Conservation (phyloP, 2,329 filamentous ascomycete genomes). For the Corinectria fuckeliana region DNA sequence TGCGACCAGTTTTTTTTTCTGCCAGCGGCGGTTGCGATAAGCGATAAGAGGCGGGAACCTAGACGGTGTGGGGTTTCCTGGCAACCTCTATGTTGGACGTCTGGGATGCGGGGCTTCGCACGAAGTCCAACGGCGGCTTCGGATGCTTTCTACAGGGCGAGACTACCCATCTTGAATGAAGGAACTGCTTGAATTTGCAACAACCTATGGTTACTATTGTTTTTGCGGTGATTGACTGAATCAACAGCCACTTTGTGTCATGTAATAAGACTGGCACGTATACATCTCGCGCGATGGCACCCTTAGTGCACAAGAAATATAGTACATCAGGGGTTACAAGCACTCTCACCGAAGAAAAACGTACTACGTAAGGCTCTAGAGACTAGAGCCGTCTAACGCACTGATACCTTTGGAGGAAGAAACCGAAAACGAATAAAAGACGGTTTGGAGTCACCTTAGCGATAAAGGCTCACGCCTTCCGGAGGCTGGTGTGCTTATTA, state of each 20-base stretch:
- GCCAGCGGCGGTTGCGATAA: conserved; percentile 31
- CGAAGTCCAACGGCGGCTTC: conserved; percentile 16
- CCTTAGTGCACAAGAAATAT: too few species aligned
- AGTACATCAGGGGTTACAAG: too few species aligned
- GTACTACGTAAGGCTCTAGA: not conserved
- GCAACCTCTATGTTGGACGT: conserved; percentile 8
- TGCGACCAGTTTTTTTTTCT: conserved; percentile 24
- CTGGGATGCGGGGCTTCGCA: conserved; percentile 19
- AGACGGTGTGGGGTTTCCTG: conserved; percentile 25
- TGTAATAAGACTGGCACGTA: too few species aligned
- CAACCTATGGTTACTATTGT: too few species aligned
- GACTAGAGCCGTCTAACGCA: not conserved
- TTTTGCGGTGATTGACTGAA: too few species aligned
- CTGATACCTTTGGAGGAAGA: not conserved
- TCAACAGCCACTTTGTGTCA: too few species aligned
- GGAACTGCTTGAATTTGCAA: too few species aligned
- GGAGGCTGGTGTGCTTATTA: conserved; percentile 6
- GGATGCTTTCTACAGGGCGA: not conserved
- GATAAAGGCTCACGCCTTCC: conserved; percentile 15
- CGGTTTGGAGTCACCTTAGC: not conserved
- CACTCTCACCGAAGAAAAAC: not conserved
- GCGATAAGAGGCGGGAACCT: conserved; percentile 31
- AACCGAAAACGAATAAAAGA: too few species aligned
- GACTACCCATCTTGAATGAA: conserved; percentile 18
- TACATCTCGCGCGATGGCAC: too few species aligned